These are phyloP conservation scores for Pseudonitzschia multiseries DNA, from an alignment of 108 stramenopile species.

Conservation along the genomic window DNA sequence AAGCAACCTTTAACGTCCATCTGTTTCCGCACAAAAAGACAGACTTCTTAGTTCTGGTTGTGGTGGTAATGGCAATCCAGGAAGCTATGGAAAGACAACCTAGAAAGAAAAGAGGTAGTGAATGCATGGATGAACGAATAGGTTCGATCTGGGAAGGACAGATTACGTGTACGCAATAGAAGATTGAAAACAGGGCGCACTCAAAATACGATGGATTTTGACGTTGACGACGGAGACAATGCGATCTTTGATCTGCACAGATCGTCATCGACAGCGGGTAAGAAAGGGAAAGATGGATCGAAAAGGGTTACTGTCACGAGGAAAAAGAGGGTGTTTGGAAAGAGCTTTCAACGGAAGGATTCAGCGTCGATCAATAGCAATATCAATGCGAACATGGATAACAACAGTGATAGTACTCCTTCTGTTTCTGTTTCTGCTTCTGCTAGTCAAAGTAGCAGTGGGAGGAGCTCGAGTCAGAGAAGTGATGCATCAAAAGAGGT, in stretches of 20 bases:
- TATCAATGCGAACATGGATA: neutral
- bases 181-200: too few species aligned
- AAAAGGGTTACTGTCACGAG: neutral
- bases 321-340: conserved; percentile 1
- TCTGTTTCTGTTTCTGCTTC: too few species aligned
- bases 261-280: neutral
- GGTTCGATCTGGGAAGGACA: too few species aligned
- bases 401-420: neutral
- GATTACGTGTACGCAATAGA: too few species aligned
- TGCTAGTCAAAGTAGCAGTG: neutral
- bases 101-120: too few species aligned
- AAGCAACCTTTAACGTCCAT: too few species aligned
- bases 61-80: too few species aligned
- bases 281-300: too few species aligned
- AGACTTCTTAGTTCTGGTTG: too few species aligned
- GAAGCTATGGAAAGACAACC: too few species aligned
- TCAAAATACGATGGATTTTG: conserved; percentile 3
- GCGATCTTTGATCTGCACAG: neutral
- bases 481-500: neutral
- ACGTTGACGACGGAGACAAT: neutral
- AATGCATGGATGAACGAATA: too few species aligned
- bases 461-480: neutral
- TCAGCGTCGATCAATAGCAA: neutral
- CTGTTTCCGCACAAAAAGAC: too few species aligned
- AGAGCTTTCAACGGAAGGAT: neutral